phyloP scores from a whole-genome alignment of 2,329 filamentous ascomycete genomes.

The Tothia fuscella region DNA sequence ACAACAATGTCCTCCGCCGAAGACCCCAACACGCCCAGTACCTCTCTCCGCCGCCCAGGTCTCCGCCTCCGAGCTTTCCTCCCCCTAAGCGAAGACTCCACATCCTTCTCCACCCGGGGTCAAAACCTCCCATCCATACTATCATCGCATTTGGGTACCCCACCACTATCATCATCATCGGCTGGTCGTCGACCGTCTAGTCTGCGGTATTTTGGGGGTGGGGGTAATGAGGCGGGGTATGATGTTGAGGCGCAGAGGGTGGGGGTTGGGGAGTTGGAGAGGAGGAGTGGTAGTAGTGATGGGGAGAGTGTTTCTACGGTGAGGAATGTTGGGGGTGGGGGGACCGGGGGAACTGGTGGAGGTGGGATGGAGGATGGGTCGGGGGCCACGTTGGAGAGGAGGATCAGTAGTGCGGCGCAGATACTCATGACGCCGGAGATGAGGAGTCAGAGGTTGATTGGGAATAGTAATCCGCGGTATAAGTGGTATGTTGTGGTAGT shows the following conservation, averaged over 20 bases:
- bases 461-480: constrained; percentile 76
- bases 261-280: constrained; percentile 1
- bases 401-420: constrained; percentile 30
- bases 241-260: not conserved
- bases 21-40: not conserved
- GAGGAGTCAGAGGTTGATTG: constrained; percentile 76
- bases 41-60: not conserved
- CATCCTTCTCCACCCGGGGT: constrained; percentile 29
- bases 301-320: not conserved
- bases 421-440: constrained; percentile 50
- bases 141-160: not conserved
- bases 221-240: too few relatives aligned
- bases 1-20: not conserved
- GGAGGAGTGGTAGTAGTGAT: not conserved
- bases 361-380: constrained; percentile 14
- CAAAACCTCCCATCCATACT: constrained; percentile 26
- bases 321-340: not conserved
- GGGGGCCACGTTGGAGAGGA: constrained; percentile 22
- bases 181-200: not conserved
- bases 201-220: too few relatives aligned
- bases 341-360: not conserved
- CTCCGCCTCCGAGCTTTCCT: constrained; percentile 6
- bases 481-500: constrained; percentile 43
- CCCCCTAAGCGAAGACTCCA: constrained; percentile 1
- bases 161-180: not conserved